These are phyloP conservation scores for Mycosphaerelloides madeirae DNA, from an alignment of 2,329 filamentous ascomycete genomes.

Conservation along the genomic window DNA sequence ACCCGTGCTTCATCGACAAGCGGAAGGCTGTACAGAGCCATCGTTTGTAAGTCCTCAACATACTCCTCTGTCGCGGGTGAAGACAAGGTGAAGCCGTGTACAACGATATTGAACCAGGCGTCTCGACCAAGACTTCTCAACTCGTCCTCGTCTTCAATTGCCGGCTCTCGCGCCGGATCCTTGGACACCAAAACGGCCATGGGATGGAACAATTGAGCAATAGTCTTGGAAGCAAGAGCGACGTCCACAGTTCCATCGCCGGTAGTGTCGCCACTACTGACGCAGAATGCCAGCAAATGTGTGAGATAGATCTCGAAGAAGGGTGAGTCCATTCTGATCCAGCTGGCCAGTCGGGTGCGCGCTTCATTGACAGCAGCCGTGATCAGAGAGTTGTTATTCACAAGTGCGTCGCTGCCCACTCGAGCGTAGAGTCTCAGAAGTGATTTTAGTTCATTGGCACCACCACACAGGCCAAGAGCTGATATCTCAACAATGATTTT, in stretches of 20 bases:
- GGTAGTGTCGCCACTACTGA: slow-evolving; percentile 86
- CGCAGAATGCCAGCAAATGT: slow-evolving; percentile 77
- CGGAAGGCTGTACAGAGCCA: slow-evolving; percentile 83
- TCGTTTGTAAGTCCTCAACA: slow-evolving; percentile 69
- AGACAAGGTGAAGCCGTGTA: slow-evolving; percentile 78
- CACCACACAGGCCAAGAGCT: slow-evolving; percentile 69
- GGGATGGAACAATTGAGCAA: slow-evolving; percentile 79
- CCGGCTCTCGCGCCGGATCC: slow-evolving; percentile 45
- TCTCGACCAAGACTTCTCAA: slow-evolving; percentile 64
- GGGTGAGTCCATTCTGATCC: slow-evolving; percentile 62
- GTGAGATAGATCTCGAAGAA: slow-evolving; percentile 79
- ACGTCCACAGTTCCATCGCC: slow-evolving; percentile 40
- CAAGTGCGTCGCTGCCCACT: slow-evolving; percentile 66
- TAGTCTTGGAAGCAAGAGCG: slow-evolving; percentile 78
- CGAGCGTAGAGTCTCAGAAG: slow-evolving; percentile 78
- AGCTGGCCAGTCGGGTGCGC: slow-evolving; percentile 70
- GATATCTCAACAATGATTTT: slow-evolving; percentile 82
- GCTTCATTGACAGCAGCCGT: slow-evolving; percentile 73
- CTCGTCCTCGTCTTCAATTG: slow-evolving; percentile 46
- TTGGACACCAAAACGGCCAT: slow-evolving; percentile 76
- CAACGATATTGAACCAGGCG: slow-evolving; percentile 96
- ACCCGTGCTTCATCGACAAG: slow-evolving; percentile 83
- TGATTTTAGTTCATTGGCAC: slow-evolving; percentile 75
- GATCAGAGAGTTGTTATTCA: slow-evolving; percentile 62
- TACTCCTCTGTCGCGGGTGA: slow-evolving; percentile 71